Evolutionary conservation across 1,139 yeast species (phyloP).

Genomic region (Pneumocystis murina): DNA sequence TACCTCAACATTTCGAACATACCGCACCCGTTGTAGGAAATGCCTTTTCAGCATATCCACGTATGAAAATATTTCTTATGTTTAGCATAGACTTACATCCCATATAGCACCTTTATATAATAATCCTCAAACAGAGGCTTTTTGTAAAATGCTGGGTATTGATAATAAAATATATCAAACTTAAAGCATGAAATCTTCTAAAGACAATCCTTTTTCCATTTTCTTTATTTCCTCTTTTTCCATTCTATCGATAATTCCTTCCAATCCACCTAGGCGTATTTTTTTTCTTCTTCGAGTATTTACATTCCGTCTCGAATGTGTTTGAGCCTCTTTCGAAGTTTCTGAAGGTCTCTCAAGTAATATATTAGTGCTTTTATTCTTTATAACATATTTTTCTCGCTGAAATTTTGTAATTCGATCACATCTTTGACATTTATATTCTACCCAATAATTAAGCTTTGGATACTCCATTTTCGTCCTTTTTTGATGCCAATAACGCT

Average conservation of each 20-base stretch:
- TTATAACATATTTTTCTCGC: background rate
- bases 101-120: conserved; percentile 10
- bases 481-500: background rate
- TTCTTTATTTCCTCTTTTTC: background rate
- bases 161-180: background rate
- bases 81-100: background rate
- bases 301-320: background rate
- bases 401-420: background rate
- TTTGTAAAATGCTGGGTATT: conserved; percentile 12
- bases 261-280: background rate
- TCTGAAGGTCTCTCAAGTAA: background rate
- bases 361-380: background rate
- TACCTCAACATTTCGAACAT: conserved; percentile 18
- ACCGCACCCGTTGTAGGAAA: conserved; percentile 11
- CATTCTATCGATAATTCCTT: background rate
- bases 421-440: background rate
- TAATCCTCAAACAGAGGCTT: conserved; percentile 14
- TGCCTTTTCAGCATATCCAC: background rate
- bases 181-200: background rate
- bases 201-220: background rate
- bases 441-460: background rate
- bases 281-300: background rate
- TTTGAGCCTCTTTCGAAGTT: background rate
- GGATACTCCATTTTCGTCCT: background rate
- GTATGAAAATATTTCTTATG: background rate